Evolutionary conservation across 768 basidiomycete species (phyloP).

Genomic region (Suillus ampliporus): DNA sequence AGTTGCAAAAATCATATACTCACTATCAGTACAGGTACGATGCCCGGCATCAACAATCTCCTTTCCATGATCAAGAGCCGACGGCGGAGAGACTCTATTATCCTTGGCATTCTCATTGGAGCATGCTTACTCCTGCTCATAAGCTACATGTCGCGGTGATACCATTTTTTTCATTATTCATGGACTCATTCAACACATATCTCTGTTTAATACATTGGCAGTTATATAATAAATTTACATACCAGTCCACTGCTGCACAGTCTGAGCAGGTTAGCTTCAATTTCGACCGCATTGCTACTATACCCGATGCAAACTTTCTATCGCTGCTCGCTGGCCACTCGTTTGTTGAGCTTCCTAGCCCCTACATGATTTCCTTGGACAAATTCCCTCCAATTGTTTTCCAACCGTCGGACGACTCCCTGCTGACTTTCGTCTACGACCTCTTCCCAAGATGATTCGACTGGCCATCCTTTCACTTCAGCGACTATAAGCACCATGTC

Average conservation of each 20-base stretch:
- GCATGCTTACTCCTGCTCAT: conserved; percentile 71
- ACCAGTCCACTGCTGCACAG: background rate
- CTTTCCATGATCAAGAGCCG: conserved; percentile 92
- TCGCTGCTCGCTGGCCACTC: conserved; percentile 9
- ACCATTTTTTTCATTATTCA: conserved; percentile 7
- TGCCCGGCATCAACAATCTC: conserved; percentile 94
- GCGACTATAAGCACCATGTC: conserved; percentile 77
- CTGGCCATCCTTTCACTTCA: conserved; percentile 73
- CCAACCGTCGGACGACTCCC: conserved; percentile 71
- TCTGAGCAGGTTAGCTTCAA: background rate
- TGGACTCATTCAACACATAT: conserved; percentile 5
- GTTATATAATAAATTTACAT: conserved; percentile 2
- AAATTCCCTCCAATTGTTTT: conserved; percentile 76
- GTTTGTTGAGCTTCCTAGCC: conserved; percentile 14
- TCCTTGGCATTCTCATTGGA: conserved; percentile 89
- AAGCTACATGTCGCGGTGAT: conserved; percentile 49
- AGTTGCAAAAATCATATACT: background rate
- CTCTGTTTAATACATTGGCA: background rate
- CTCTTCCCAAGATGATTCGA: conserved; percentile 65
- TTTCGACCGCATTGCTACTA: background rate
- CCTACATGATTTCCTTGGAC: conserved; percentile 49
- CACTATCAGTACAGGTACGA: conserved; percentile 58
- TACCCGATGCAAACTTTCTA: background rate
- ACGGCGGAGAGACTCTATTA: conserved; percentile 86
- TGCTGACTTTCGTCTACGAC: conserved; percentile 44